phyloP scores from a whole-genome alignment of 225 moss, liverwort and hornwort genomes.

The Sphagnum tenellum region DNA sequence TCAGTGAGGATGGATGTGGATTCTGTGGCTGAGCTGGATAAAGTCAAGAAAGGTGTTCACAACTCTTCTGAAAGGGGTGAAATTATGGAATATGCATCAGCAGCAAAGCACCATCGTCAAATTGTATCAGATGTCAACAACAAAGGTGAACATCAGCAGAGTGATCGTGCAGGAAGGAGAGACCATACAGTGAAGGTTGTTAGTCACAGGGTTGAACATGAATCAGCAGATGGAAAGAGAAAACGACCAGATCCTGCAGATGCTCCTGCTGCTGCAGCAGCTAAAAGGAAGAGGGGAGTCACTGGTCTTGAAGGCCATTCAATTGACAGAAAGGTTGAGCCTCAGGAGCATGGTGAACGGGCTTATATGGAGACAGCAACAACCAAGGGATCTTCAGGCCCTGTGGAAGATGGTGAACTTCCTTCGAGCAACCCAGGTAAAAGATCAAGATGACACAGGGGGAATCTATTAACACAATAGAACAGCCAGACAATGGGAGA shows the following conservation, averaged over 20 bases:
- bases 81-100: too few species aligned
- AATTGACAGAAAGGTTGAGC: conserved; percentile 24
- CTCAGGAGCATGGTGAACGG: conserved; percentile 31
- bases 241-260: conserved; percentile 28
- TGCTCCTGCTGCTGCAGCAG: not conserved
- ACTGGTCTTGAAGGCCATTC: conserved; percentile 15
- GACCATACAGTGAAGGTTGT: conserved; percentile 19
- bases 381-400: conserved; percentile 16
- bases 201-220: conserved; percentile 12
- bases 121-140: too few species aligned
- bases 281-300: conserved; percentile 23
- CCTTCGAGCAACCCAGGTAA: conserved; percentile 8
- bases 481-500: too few species aligned
- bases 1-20: too few species aligned
- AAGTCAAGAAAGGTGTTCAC: too few species aligned
- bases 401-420: conserved; percentile 37
- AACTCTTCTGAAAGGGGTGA: too few species aligned
- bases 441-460: not conserved
- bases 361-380: conserved; percentile 10
- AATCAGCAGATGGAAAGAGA: conserved; percentile 11
- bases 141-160: too few species aligned
- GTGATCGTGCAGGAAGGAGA: conserved; percentile 9
- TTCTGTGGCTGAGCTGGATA: too few species aligned
- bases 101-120: too few species aligned
- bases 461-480: too few species aligned